Percentiles rank a stretch among this genome's conserved stretches.
Conservation (phyloP, 805 yeast genomes). For the Candida silvicultrix region DNA sequence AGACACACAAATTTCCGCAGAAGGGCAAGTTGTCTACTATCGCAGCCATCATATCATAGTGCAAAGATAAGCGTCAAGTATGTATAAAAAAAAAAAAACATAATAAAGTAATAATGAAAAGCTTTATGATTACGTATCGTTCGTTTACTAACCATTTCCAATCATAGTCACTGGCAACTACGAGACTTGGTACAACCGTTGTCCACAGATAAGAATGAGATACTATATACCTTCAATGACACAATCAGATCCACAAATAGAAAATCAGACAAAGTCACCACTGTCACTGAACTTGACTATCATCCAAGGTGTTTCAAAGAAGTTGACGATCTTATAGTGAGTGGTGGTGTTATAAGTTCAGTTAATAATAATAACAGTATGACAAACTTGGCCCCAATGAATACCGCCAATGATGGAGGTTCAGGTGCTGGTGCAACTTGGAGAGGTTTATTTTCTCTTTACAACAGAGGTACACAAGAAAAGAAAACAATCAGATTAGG, state of each 20-base stretch:
- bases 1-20: neutral
- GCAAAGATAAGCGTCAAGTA: slow-evolving; percentile 2
- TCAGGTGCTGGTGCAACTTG: slow-evolving; percentile 29
- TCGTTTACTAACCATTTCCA: neutral
- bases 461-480: slow-evolving; percentile 41
- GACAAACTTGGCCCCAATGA: slow-evolving; percentile 7
- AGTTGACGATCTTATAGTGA: slow-evolving; percentile 42
- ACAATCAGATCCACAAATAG: slow-evolving; percentile 41
- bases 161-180: slow-evolving; percentile 64
- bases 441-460: slow-evolving; percentile 62
- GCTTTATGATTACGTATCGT: neutral
- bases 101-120: too few species aligned
- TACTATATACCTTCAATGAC: slow-evolving; percentile 56
- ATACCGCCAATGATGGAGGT: slow-evolving; percentile 16
- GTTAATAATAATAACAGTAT: slow-evolving; percentile 16
- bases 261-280: slow-evolving; percentile 24
- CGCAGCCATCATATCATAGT: slow-evolving; percentile 1
- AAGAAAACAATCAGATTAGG: slow-evolving; percentile 58
- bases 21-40: slow-evolving; percentile 2
- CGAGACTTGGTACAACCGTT: slow-evolving; percentile 62
- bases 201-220: slow-evolving; percentile 32
- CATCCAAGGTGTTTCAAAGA: slow-evolving; percentile 69
- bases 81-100: too few species aligned
- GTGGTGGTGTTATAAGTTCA: slow-evolving; percentile 44
- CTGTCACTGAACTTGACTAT: slow-evolving; percentile 47